Percentiles rank a stretch among this genome's conserved stretches.
phyloP scores from a whole-genome alignment of 257 asterid genomes.

The Nicotiana benthamiana region DNA sequence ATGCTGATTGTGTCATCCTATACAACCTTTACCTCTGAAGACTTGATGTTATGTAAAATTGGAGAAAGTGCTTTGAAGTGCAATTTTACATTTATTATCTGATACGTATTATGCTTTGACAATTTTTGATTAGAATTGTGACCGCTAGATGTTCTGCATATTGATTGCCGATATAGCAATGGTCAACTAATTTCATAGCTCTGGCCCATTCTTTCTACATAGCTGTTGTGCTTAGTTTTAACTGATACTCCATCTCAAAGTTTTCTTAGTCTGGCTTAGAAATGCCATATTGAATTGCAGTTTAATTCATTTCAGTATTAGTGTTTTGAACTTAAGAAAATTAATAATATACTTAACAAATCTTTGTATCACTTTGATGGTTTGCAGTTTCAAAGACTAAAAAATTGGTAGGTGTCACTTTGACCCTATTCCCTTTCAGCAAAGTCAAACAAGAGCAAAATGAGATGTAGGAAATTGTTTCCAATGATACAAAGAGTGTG shows the following conservation, averaged over 20 bases:
- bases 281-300: background rate
- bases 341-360: no score
- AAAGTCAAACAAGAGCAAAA: background rate
- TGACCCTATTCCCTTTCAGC: background rate
- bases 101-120: background rate
- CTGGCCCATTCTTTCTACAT: background rate
- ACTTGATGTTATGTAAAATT: background rate
- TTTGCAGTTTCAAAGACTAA: background rate
- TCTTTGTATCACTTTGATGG: background rate
- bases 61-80: background rate
- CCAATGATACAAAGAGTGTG: background rate
- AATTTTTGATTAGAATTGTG: background rate
- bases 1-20: background rate
- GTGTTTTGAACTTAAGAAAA: background rate
- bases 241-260: background rate
- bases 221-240: background rate
- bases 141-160: background rate
- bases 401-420: background rate
- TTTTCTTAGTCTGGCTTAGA: background rate
- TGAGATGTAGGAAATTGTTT: background rate
- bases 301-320: background rate
- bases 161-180: background rate
- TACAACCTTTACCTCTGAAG: background rate
- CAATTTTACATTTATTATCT: background rate
- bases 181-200: background rate